Conservation (phyloP, 75 land plant genomes). For the Azolla pinnata region DNA sequence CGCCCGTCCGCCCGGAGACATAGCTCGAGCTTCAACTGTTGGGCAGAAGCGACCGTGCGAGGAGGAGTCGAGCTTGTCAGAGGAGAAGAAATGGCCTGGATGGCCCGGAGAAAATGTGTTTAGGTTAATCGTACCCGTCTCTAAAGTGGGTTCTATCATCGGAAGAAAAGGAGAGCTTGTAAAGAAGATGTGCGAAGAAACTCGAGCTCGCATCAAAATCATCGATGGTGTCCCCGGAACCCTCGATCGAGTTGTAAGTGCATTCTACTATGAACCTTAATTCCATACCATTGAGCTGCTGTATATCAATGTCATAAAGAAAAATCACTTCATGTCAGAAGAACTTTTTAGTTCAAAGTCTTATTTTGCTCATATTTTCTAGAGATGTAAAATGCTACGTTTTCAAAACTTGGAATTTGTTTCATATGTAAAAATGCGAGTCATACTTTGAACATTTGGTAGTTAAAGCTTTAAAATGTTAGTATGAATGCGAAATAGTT, state of each 20-base stretch:
- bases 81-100: constrained; percentile 75
- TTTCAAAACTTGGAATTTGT: too few species aligned
- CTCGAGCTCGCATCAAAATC: constrained; percentile 62
- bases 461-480: too few species aligned
- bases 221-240: constrained; percentile 66
- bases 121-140: constrained; percentile 64
- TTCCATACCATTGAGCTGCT: too few species aligned
- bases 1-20: neutral
- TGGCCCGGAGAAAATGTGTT: constrained; percentile 91
- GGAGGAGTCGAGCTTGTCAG: constrained; percentile 14
- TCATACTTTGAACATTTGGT: too few species aligned
- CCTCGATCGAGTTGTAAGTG: constrained; percentile 70
- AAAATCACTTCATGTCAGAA: too few species aligned
- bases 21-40: constrained; percentile 7
- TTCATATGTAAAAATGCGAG: too few species aligned
- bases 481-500: too few species aligned
- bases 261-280: too few species aligned
- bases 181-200: constrained; percentile 92
- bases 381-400: too few species aligned
- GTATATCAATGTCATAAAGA: too few species aligned
- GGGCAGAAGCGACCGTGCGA: constrained; percentile 8
- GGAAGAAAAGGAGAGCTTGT: constrained; percentile 88
- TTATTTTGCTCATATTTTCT: neutral
- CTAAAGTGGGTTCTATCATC: constrained; percentile 77
- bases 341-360: too few species aligned